Base-by-base conservation (phyloP, 768 basidiomycete genomes). In the Trametes coccinea region DNA sequence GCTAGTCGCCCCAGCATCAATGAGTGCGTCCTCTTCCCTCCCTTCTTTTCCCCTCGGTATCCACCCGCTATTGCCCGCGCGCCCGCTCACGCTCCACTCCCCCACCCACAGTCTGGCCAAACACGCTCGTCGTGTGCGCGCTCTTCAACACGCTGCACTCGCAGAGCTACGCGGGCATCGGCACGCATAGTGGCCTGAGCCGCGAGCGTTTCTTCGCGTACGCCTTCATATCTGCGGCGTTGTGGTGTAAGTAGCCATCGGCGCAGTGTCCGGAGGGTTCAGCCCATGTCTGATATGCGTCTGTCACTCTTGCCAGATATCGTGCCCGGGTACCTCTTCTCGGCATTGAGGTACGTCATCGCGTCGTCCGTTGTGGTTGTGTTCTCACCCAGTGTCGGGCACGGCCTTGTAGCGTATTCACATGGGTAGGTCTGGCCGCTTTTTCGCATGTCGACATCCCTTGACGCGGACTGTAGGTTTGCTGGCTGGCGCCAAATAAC, bases 311-410 rank as follows among this genome's bases (percentile, higher is more conserved):
- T 22, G 14, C n/a, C 53, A 60, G 59, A 85, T 68, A 79, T 86
- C 63, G 66, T 88, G 33, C 86, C 86, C 0, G 86, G 86, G 88
- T 87, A 83, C 59, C 54, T 80, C 76, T 72, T 75, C 74, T 93
- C 93, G 1, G 91, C 90, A 4, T 94, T 88, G 73, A 76, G 95
- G 50, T 95, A 90, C 81, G 89, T 88, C 10, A 91, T 84, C 14
- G 79, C 94, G 49, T 90, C 87, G 64, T 78, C 88, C 61, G 93
- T 94, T 30, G 34, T 37, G 6, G 34, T 11, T 11, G 34, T 37
- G 34, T 37, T 37, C 34, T 37, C 34, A 37, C 34, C 34, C 34
- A 5, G 11, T 11, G 34, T 11, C 34, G 34, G 34, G 6, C 11
- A 37, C 11, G 34, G 34, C 34, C 34, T 6, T 37, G 34, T 30